These are phyloP conservation scores for Volutella citrinella DNA, from an alignment of 2,329 filamentous ascomycete genomes.

Conservation along the genomic window DNA sequence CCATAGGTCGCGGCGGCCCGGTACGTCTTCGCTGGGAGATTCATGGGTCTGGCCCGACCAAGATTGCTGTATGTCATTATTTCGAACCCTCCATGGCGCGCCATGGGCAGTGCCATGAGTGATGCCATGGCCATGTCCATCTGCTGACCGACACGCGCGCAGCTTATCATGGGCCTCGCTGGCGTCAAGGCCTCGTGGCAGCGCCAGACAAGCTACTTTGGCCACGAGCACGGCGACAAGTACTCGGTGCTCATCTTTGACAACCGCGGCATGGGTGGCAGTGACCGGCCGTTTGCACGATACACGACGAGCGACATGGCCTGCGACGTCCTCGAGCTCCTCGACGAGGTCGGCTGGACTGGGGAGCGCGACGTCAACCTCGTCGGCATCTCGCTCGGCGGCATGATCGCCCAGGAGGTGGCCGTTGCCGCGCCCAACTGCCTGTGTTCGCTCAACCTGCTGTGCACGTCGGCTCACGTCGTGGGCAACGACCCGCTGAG, in stretches of 20 bases:
- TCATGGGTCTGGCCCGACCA: constrained; percentile 70
- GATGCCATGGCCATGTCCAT: constrained; percentile 3
- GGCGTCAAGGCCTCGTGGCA: constrained; percentile 70
- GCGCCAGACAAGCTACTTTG: constrained; percentile 78
- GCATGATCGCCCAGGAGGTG: constrained; percentile 89
- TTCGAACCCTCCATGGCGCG: not conserved
- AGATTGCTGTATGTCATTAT: constrained; percentile 63
- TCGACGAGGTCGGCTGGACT: constrained; percentile 68
- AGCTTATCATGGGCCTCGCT: constrained; percentile 82
- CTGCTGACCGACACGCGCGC: constrained; percentile 5
- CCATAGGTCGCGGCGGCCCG: constrained; percentile 69
- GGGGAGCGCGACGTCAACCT: constrained; percentile 56
- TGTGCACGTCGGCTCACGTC: constrained; percentile 60
- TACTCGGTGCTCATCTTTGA: constrained; percentile 78
- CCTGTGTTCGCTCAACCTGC: constrained; percentile 54
- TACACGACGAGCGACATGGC: constrained; percentile 89
- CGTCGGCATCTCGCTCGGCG: constrained; percentile 78
- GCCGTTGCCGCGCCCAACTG: constrained; percentile 50
- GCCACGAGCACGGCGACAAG: constrained; percentile 62
- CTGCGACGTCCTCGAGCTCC: constrained; percentile 68
- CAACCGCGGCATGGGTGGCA: constrained; percentile 80
- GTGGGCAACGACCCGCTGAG: constrained; percentile 60
- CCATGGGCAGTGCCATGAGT: too few species aligned
- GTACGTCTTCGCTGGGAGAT: constrained; percentile 76
- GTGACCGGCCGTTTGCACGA: constrained; percentile 70